Evolutionary conservation across 768 basidiomycete genomes (phyloP), one percentile per base, ranked within the genome.

Genomic region (Auriscalpium microsporum): DNA sequence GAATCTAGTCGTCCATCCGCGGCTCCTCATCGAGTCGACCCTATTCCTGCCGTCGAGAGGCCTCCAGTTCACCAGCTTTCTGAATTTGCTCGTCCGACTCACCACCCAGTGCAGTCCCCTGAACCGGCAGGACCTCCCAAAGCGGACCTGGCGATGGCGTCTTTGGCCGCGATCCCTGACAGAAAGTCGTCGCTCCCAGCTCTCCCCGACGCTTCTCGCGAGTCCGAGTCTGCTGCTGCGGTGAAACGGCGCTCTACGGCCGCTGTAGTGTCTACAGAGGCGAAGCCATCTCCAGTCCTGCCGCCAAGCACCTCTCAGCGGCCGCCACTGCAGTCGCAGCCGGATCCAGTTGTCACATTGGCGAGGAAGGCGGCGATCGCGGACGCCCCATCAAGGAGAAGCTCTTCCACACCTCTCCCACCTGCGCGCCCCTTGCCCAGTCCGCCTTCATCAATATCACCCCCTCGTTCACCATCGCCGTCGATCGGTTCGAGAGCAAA

Each of bases 351-450:
- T 10, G 13, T 48, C n/a, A 23, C 48, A 17, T 19, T 33, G 14
- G 7, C 21, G 37, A 28, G 33, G 19, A 57, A 47, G 45, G 23
- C 40, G 17, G 19, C 50, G 50, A 21, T 47, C 52, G 4, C n/a
- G 14, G 16, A 57, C 58, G 16, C 50, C 35, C 23, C 7, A 8
- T 13, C 56, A 14, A 14, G 52, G 28, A 56, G 58, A 34, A 59
- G 58, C 34, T 19, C 52, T 17, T 59, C 58, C 5, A 53, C 56
- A 4, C 56, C 58, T 4, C 16, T 57, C 6, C 58, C 56, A 9
- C 38, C 57, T 23, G 48, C 58, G 4, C 59, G 59, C 36, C 59
- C 59, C 21, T 54, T 58, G 6, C 58, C 58, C 1, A 57, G 48
- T 42, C 56, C 58, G 3, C 58, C 58, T 10, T 4, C 28, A 28